Conservation (phyloP, 148 eudicot genomes). For the Cornus kousa region DNA sequence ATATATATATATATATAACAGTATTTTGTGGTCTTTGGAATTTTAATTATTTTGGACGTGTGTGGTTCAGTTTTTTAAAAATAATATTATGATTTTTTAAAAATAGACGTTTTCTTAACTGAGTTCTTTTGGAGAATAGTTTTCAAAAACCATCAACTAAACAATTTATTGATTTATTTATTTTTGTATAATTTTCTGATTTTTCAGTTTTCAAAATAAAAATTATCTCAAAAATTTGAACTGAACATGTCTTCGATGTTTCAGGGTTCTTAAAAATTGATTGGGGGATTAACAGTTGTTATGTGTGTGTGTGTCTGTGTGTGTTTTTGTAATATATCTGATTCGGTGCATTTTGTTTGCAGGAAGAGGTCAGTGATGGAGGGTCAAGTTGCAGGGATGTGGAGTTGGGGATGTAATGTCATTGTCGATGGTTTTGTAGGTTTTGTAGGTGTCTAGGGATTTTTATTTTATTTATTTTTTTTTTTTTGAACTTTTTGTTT, state of each 20-base stretch:
- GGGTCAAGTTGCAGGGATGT: conserved; percentile 33
- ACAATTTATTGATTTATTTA: too few species aligned
- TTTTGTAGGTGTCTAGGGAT: conserved; percentile 13
- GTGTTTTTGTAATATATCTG: conserved; percentile 2
- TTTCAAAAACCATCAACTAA: too few species aligned
- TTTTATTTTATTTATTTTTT: neutral
- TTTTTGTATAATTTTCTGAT: too few species aligned
- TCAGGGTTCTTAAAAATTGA: neutral
- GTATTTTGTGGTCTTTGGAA: too few species aligned
- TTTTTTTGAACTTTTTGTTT: neutral
- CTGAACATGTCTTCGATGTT: too few species aligned
- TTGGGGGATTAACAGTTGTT: conserved; percentile 21
- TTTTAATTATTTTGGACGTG: neutral
- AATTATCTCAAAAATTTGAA: neutral
- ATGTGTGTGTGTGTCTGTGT: conserved; percentile 6
- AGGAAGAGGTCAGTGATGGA: conserved; percentile 40
- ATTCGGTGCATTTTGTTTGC: conserved; percentile 9
- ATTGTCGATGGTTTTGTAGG: neutral
- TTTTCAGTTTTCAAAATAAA: conserved; percentile 40
- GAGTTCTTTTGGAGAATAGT: too few species aligned
- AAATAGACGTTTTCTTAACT: too few species aligned
- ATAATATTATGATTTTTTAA: too few species aligned
- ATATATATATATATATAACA: too few species aligned
- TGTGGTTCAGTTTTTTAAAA: neutral
- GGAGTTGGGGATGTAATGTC: conserved; percentile 41